Conservation (phyloP, 768 basidiomycete genomes). For the Termitomyces sp. region DNA sequence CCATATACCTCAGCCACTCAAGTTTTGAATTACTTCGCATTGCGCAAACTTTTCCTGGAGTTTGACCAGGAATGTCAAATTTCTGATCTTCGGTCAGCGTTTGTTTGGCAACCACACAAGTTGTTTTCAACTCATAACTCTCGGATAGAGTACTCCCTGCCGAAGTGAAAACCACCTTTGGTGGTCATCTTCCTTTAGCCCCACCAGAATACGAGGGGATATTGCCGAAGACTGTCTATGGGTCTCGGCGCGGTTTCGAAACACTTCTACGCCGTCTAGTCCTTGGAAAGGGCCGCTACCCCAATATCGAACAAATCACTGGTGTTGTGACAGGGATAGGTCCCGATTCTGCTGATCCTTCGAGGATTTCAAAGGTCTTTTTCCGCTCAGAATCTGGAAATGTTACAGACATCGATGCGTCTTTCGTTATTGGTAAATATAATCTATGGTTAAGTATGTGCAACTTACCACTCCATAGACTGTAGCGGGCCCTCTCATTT, state of each 20-base stretch:
- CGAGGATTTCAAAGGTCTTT: conserved; percentile 11
- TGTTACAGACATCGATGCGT: not conserved
- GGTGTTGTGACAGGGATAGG: conserved; percentile 23
- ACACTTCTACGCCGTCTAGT: conserved; percentile 23
- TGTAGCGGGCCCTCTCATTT: conserved; percentile 23
- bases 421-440: not conserved
- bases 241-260: conserved; percentile 20
- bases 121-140: not conserved
- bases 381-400: not conserved
- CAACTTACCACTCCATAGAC: conserved; percentile 15
- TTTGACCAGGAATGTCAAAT: not conserved
- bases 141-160: conserved; percentile 10
- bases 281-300: conserved; percentile 8
- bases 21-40: conserved; percentile 3
- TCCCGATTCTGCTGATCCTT: conserved; percentile 9
- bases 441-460: not conserved
- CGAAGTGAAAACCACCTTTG: conserved; percentile 11
- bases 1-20: not conserved
- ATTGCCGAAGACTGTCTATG: conserved; percentile 15
- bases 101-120: not conserved
- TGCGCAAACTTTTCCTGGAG: not conserved
- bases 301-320: conserved; percentile 18
- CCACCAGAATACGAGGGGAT: conserved; percentile 7
- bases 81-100: conserved; percentile 4
- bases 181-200: conserved; percentile 7